Evolutionary conservation across 257 asterid genomes (phyloP).

Genomic region (Solanum peruvianum): DNA sequence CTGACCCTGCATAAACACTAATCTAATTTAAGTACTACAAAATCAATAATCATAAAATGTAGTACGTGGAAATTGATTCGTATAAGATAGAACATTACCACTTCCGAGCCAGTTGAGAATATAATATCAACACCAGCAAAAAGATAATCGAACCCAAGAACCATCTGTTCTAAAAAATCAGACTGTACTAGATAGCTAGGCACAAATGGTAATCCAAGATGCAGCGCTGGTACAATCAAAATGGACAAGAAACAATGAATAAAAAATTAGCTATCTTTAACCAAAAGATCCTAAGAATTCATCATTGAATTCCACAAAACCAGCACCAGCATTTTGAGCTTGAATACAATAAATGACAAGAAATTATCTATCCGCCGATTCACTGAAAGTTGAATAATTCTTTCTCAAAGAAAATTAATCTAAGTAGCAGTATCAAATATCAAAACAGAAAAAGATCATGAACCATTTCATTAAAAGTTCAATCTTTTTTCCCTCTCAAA

Average conservation of each 20-base stretch:
- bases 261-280: not conserved
- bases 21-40: not conserved
- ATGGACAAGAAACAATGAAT: not conserved
- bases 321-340: not conserved
- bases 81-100: slow-evolving; percentile 29
- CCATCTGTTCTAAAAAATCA: slow-evolving; percentile 51
- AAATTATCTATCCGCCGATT: not conserved
- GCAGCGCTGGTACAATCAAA: slow-evolving; percentile 41
- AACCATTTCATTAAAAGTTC: not conserved
- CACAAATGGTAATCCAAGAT: slow-evolving; percentile 76
- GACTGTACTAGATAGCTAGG: slow-evolving; percentile 74
- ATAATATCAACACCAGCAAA: slow-evolving; percentile 95
- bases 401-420: not conserved
- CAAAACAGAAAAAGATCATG: not conserved
- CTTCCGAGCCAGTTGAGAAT: slow-evolving; percentile 87
- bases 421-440: not conserved
- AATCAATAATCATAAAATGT: not conserved
- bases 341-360: not conserved
- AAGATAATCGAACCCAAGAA: slow-evolving; percentile 70
- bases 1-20: slow-evolving; percentile 50
- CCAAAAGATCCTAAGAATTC: not conserved
- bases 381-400: not conserved
- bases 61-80: not conserved
- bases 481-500: not conserved
- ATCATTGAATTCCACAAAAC: not conserved